Evolutionary conservation across 1,139 yeast species (phyloP).

Genomic region (Protomyces macrosporus): DNA sequence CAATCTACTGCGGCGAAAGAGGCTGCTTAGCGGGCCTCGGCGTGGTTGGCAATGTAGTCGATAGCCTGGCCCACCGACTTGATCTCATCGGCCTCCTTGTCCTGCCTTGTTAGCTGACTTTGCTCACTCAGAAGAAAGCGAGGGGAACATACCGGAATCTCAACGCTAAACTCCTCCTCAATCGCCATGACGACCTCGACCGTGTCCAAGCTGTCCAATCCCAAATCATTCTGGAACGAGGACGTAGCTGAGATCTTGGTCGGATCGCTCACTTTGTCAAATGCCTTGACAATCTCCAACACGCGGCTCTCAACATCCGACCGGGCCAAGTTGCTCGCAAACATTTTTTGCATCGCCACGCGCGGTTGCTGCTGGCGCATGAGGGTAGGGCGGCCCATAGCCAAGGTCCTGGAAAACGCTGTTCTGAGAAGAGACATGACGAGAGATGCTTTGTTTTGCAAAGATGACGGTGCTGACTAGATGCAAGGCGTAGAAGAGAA

Average conservation of each 20-base stretch:
- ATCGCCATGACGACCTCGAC: conserved; percentile 88
- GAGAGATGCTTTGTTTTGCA: too few species aligned
- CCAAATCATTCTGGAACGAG: conserved; percentile 67
- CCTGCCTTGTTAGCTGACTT: conserved; percentile 36
- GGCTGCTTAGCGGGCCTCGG: conserved; percentile 45
- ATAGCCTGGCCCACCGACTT: conserved; percentile 80
- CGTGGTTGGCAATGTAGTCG: conserved; percentile 66
- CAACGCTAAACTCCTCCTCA: conserved; percentile 61
- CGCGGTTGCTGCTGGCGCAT: not conserved
- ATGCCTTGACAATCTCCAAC: conserved; percentile 70
- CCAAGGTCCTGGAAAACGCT: not conserved
- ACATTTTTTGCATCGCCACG: not conserved
- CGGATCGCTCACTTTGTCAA: conserved; percentile 48
- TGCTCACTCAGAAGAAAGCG: too few species aligned
- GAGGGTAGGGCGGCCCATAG: not conserved
- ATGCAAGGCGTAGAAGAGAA: not conserved
- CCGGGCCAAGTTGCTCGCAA: conserved; percentile 18
- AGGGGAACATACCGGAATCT: conserved; percentile 49
- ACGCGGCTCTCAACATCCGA: conserved; percentile 65
- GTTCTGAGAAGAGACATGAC: not conserved
- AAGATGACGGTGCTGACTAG: too few species aligned
- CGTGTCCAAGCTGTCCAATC: conserved; percentile 79
- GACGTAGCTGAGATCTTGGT: conserved; percentile 49
- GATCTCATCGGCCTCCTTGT: conserved; percentile 75
- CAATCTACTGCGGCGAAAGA: not conserved